Conservation (phyloP, 305 asterid species). For the Stenogyne calaminthoides region DNA sequence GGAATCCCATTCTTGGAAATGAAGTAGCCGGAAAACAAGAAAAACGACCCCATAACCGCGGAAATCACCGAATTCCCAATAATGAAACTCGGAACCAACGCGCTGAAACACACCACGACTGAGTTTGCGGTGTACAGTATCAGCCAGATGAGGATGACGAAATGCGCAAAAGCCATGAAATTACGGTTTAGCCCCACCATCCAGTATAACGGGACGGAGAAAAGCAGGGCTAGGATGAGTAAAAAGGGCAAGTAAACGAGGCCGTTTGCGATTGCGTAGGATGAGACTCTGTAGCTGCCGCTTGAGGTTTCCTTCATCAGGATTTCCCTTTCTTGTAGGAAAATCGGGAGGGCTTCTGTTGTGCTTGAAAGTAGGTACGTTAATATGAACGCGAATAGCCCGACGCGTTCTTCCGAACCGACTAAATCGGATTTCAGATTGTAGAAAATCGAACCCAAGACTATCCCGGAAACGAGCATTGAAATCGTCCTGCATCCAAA, state of each 20-base stretch:
- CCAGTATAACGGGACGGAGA: conserved; percentile 79
- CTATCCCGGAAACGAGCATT: conserved; percentile 76
- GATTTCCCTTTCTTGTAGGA: conserved; percentile 90
- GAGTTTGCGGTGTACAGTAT: conserved; percentile 92
- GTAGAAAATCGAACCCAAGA: conserved; percentile 84
- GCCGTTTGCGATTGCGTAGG: conserved; percentile 78
- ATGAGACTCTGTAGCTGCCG: conserved; percentile 88
- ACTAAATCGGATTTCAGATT: conserved; percentile 43
- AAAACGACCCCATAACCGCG: conserved; percentile 89
- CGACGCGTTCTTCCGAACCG: conserved; percentile 82
- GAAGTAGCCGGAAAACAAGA: conserved; percentile 91
- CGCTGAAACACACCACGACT: conserved; percentile 87
- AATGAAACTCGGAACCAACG: conserved; percentile 85
- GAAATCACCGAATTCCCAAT: conserved; percentile 84
- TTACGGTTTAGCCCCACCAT: conserved; percentile 65
- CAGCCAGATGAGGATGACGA: conserved; percentile 74
- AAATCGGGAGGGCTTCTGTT: conserved; percentile 86
- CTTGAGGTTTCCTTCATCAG: conserved; percentile 83
- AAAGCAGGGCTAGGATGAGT: conserved; percentile 63
- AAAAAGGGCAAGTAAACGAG: conserved; percentile 85
- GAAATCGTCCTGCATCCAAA: conserved; percentile 76
- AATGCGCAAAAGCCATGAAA: conserved; percentile 57
- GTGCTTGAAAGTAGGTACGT: conserved; percentile 80
- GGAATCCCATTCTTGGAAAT: conserved; percentile 77
- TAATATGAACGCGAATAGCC: conserved; percentile 80